A percentile compares a stretch with the other conserved stretches of the same genome.
Evolutionary conservation across 371 early-diverging fungal species (phyloP).

Genomic region (Chytridium lagenaria): DNA sequence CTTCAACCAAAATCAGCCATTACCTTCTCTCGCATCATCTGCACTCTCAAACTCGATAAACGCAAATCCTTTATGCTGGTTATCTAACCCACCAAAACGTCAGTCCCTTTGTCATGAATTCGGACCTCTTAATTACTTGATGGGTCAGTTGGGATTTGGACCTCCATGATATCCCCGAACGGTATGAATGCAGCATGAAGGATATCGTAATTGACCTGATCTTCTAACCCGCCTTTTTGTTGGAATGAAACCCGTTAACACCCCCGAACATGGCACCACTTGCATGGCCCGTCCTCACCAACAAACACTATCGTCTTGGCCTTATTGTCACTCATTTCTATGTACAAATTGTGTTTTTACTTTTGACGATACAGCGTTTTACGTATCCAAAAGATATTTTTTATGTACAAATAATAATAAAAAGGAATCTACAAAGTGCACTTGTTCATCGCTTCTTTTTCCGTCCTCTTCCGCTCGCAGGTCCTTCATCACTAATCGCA

Average conservation of each 20-base stretch:
- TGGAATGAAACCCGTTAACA: too few relatives aligned
- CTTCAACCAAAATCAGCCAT: background rate
- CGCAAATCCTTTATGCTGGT: constrained; percentile 89
- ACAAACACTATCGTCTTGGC: background rate
- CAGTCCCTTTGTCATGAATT: background rate
- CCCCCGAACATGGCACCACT: background rate
- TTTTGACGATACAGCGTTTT: too few relatives aligned
- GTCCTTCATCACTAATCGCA: background rate
- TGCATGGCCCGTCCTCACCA: background rate
- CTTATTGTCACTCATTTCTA: background rate
- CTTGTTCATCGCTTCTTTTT: background rate
- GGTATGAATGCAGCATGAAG: constrained; percentile 92
- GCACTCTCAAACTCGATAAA: constrained; percentile 91
- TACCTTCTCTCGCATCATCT: constrained; percentile 76
- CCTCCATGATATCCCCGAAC: constrained; percentile 93
- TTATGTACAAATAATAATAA: background rate
- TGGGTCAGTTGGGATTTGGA: constrained; percentile 84
- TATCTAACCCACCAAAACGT: constrained; percentile 43
- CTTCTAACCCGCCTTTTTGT: constrained; percentile 65
- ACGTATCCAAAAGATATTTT: too few relatives aligned
- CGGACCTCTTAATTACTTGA: constrained; percentile 60
- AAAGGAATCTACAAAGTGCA: background rate
- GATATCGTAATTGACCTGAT: constrained; percentile 75
- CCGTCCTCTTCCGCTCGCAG: background rate
- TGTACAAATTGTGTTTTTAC: background rate